phyloP scores from a whole-genome alignment of 1,284 basidiomycete genomes.

The Moesziomyces sp. region DNA sequence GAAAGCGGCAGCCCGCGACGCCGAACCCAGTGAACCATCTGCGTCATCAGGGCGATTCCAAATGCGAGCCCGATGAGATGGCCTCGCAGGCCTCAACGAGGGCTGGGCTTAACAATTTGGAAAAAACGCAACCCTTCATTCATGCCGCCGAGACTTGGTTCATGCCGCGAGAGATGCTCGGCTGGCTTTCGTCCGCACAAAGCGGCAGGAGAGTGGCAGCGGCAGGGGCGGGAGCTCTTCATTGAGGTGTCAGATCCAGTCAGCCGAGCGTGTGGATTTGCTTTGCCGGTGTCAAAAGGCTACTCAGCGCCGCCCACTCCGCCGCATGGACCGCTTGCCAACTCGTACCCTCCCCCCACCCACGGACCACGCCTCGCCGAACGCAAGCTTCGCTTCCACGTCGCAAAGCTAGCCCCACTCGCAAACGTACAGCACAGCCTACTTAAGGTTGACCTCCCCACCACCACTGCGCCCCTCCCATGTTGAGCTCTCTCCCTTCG shows the following conservation, averaged over 20 bases:
- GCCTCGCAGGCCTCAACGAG: too few relatives aligned
- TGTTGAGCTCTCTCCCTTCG: slow-evolving; percentile 25
- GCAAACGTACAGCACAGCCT: neutral
- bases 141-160: neutral
- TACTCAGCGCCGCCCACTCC: neutral
- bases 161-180: neutral
- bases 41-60: neutral
- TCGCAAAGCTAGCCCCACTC: neutral
- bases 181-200: too few relatives aligned
- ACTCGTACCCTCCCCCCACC: too few relatives aligned
- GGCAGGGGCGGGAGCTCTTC: too few relatives aligned
- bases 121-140: too few relatives aligned
- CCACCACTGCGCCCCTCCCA: slow-evolving; percentile 5
- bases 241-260: neutral
- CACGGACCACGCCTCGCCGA: neutral
- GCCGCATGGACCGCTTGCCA: neutral
- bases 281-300: neutral
- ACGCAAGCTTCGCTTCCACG: neutral
- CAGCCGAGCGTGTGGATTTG: neutral
- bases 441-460: neutral
- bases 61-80: neutral
- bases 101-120: neutral
- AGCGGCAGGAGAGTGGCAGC: too few relatives aligned
- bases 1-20: neutral
- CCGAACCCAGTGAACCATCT: neutral